Evolutionary conservation across 139 green algal species (phyloP).

Genomic region (Chlamydomonas sp.): DNA sequence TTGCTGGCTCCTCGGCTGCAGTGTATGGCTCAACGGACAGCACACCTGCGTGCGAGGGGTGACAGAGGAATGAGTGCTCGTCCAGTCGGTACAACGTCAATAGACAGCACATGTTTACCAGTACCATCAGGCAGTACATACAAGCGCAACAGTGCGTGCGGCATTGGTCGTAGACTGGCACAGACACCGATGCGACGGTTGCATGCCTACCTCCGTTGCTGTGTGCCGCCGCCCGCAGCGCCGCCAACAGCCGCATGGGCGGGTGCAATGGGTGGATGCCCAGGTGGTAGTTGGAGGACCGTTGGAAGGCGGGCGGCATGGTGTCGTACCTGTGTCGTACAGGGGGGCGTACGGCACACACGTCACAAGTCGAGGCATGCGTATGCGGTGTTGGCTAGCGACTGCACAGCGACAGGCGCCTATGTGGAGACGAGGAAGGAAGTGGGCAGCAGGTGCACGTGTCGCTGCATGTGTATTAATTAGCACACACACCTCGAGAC

Average conservation of each 20-base stretch:
- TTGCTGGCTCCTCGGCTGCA: conserved; percentile 3
- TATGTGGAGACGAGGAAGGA: no score
- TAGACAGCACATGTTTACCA: not conserved
- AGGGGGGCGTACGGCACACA: no score
- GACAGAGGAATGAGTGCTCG: not conserved
- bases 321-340: conserved; percentile 53
- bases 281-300: conserved; percentile 57
- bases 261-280: conserved; percentile 64
- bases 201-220: conserved; percentile 11
- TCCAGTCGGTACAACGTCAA: not conserved
- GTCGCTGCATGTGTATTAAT: no score
- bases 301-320: conserved; percentile 52
- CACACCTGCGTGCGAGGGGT: conserved; percentile 10
- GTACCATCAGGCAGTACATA: no score
- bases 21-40: conserved; percentile 69
- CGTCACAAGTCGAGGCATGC: no score
- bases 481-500: no score
- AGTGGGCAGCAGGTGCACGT: no score
- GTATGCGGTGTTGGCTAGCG: no score
- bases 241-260: conserved; percentile 38
- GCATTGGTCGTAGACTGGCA: not conserved
- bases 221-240: conserved; percentile 38
- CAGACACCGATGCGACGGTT: not conserved
- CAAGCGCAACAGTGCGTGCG: not conserved
- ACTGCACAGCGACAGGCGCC: no score